Base-by-base conservation (phyloP, 495 filamentous ascomycete species). In the Tuber melanosporum region DNA sequence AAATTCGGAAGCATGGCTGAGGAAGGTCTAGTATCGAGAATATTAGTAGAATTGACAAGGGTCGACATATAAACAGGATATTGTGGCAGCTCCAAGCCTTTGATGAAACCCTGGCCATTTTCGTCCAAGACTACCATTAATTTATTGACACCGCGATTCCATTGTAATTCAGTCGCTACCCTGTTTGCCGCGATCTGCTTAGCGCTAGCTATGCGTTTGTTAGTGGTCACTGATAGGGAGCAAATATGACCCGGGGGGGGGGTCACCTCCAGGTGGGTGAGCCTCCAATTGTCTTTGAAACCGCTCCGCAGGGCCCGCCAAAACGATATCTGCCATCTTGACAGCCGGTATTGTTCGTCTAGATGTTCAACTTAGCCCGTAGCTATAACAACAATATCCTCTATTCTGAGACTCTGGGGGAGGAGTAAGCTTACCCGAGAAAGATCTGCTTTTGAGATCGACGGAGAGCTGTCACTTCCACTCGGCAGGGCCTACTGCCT, bases 391-490 rank as follows among this genome's bases (percentile, higher is more conserved):
- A 62, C 39, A 8, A 32, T 62, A 14, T 15, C 4, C 57, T n/a
- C 12, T 10, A n/a, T 62, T 32, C 57, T 32, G 10, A 26, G n/a
- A n/a, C n/a, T 32, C n/a, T 32, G n/a, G 57, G 26, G 12, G n/a
- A 62, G 57, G 57, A 12, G 32, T 14, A 62, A 62, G 14, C 10
- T 62, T 62, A 32, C 57, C 57, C 57, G 12, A 62, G 32, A 62
- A 62, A 62, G 10, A 62, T 62, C 14, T 62, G 57, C 57, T 62
- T 62, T 32, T 62, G 57, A 62, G n/a, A 62, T 62, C 57, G 57
- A 26, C 26, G 57, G 8, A 62, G 57, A 26, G 57, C 57, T 0
- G 57, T 62, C 26, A 62, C 57, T 32, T 62, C 57, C 3, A 62
- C 12, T 62, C n/a, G 57, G 32, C 57, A 62, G 3, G 9, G 2